A percentile compares a stretch with the other conserved stretches of the same genome.
These are phyloP conservation scores for Venturia aucupariae DNA, from an alignment of 2,329 filamentous ascomycete genomes.

Conservation along the genomic window DNA sequence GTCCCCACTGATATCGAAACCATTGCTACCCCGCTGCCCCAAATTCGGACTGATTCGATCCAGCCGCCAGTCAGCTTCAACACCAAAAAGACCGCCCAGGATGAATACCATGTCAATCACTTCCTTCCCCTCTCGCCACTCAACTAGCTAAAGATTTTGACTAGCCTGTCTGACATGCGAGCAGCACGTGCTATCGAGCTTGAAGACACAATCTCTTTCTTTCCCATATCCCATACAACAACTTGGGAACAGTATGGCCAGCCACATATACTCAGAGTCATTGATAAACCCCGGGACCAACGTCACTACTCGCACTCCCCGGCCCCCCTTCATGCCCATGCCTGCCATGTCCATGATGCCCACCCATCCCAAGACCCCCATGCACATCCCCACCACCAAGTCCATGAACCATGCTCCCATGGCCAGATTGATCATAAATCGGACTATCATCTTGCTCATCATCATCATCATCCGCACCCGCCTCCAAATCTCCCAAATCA, in stretches of 20 bases:
- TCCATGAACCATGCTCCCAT: neutral
- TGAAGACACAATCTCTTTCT: neutral
- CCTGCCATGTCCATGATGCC: neutral
- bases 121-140: neutral
- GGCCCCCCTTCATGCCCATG: neutral
- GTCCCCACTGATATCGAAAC: neutral
- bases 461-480: neutral
- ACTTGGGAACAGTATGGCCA: neutral
- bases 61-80: no score
- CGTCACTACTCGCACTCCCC: neutral
- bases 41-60: neutral
- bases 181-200: neutral
- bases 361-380: neutral
- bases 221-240: neutral
- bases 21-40: neutral
- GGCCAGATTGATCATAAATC: neutral
- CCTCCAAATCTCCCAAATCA: neutral
- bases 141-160: neutral
- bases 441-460: neutral
- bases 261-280: constrained; percentile 3
- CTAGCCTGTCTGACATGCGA: no score
- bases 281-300: constrained; percentile 1
- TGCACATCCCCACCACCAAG: neutral
- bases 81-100: neutral
- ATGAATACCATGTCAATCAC: neutral